These are phyloP conservation scores for Pleurotus eryngii DNA, from an alignment of 768 basidiomycete genomes.

Conservation along the genomic window DNA sequence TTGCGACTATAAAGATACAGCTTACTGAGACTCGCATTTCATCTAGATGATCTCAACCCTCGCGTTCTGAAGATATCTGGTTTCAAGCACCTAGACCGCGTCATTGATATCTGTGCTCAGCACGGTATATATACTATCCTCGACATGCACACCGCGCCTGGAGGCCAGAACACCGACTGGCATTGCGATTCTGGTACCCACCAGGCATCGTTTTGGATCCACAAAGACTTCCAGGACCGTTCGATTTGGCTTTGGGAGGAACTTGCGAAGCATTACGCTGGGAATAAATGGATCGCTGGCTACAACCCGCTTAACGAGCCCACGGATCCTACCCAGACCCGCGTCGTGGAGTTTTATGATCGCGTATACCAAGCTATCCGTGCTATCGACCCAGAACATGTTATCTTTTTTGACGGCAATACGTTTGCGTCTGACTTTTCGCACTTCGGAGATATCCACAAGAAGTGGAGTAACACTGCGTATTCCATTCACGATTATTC, in stretches of 20 bases:
- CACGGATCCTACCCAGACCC: conserved; percentile 66
- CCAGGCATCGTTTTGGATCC: conserved; percentile 74
- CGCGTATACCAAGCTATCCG: conserved; percentile 72
- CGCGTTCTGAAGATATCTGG: conserved; percentile 70
- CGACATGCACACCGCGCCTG: conserved; percentile 76
- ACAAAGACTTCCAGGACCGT: conserved; percentile 85
- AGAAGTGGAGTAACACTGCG: conserved; percentile 66
- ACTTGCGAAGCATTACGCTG: conserved; percentile 72
- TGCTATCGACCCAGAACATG: conserved; percentile 63
- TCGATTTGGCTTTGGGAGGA: conserved; percentile 74
- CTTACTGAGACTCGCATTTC: too few relatives aligned
- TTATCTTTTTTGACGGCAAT: conserved; percentile 81
- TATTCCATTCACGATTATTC: conserved; percentile 82
- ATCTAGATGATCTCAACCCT: conserved; percentile 67
- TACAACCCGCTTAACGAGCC: conserved; percentile 88
- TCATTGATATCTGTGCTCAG: conserved; percentile 69
- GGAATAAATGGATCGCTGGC: conserved; percentile 80
- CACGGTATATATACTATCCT: conserved; percentile 80
- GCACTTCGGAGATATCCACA: conserved; percentile 63
- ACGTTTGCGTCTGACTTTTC: conserved; percentile 81
- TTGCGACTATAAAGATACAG: too few relatives aligned
- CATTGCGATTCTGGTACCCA: conserved; percentile 72
- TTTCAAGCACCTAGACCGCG: conserved; percentile 82
- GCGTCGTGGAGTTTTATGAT: conserved; percentile 66
- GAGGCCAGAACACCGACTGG: conserved; percentile 79